Evolutionary conservation across 2,329 filamentous ascomycete genomes (phyloP).

Genomic region (Diaporthe ampelina): DNA sequence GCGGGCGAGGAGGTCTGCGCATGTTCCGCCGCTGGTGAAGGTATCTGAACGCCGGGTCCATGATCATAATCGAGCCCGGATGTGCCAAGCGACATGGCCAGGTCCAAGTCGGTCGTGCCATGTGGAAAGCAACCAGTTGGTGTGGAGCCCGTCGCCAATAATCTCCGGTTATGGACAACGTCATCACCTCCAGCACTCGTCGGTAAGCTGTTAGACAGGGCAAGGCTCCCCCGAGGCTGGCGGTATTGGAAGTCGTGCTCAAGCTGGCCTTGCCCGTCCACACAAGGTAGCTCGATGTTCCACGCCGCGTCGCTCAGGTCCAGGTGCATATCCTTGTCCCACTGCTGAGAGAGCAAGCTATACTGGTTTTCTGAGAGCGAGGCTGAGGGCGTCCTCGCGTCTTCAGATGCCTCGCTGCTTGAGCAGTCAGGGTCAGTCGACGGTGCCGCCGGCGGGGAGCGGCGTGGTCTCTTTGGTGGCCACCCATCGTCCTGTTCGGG

Average conservation of each 20-base stretch:
- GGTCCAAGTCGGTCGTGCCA: not conserved
- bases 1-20: not conserved
- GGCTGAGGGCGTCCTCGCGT: constrained; percentile 15
- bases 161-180: not conserved
- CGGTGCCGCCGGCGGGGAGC: constrained; percentile 1
- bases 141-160: not conserved
- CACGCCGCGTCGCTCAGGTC: constrained; percentile 18
- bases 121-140: not conserved
- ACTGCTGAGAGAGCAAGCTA: constrained; percentile 7
- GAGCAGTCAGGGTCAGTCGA: not conserved
- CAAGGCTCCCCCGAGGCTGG: constrained; percentile 3
- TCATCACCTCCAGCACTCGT: constrained; percentile 6
- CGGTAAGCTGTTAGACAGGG: constrained; percentile 9
- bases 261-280: not conserved
- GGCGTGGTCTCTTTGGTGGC: constrained; percentile 27
- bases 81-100: constrained; percentile 3
- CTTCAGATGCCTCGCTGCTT: constrained; percentile 7
- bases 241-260: constrained; percentile 6
- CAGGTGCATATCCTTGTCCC: constrained; percentile 14
- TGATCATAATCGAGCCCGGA: not conserved
- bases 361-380: constrained; percentile 20
- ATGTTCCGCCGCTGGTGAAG: not conserved
- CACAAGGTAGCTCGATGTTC: constrained; percentile 15
- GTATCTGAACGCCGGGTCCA: not conserved
- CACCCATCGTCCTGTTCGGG: constrained; percentile 45